phyloP scores from a whole-genome alignment of 805 yeast genomes.

The Candida michaelii region DNA sequence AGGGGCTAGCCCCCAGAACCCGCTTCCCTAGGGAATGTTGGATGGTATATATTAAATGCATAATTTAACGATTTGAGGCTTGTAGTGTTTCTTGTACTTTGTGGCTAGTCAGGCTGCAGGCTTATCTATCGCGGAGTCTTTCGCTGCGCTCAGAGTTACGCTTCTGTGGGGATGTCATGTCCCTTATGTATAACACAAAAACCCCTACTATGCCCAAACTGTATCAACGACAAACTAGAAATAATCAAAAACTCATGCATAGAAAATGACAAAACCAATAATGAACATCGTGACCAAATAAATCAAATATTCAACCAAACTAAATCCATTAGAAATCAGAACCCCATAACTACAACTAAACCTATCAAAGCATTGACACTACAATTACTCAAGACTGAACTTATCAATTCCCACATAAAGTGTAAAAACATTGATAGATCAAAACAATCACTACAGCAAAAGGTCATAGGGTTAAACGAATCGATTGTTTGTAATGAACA shows the following conservation, averaged over 20 bases:
- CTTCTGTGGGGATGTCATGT: too few relatives aligned
- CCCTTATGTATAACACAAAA: constrained; percentile 20
- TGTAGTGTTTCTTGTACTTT: too few relatives aligned
- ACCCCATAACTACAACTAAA: neutral
- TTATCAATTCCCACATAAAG: constrained; percentile 16
- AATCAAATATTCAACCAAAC: constrained; percentile 25
- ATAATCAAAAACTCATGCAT: constrained; percentile 24
- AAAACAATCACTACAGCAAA: constrained; percentile 13
- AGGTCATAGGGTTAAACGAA: constrained; percentile 15
- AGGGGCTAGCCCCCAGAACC: too few relatives aligned
- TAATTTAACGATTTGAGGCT: too few relatives aligned
- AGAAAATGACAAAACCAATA: constrained; percentile 25
- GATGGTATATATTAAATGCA: too few relatives aligned
- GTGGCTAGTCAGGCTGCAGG: too few relatives aligned
- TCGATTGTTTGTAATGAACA: constrained; percentile 13
- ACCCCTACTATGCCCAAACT: constrained; percentile 22
- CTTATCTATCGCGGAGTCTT: too few relatives aligned
- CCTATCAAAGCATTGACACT: constrained; percentile 27
- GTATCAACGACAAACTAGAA: constrained; percentile 21
- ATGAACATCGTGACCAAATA: constrained; percentile 22
- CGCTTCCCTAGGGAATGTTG: too few relatives aligned
- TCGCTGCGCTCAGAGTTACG: too few relatives aligned
- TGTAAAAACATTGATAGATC: constrained; percentile 17
- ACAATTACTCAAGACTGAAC: constrained; percentile 31
- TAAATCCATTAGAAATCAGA: constrained; percentile 14